A percentile compares a stretch with the other conserved stretches of the same genome.
phyloP scores from a whole-genome alignment of 2,329 filamentous ascomycete genomes.

The Ophiosphaerella narmari region DNA sequence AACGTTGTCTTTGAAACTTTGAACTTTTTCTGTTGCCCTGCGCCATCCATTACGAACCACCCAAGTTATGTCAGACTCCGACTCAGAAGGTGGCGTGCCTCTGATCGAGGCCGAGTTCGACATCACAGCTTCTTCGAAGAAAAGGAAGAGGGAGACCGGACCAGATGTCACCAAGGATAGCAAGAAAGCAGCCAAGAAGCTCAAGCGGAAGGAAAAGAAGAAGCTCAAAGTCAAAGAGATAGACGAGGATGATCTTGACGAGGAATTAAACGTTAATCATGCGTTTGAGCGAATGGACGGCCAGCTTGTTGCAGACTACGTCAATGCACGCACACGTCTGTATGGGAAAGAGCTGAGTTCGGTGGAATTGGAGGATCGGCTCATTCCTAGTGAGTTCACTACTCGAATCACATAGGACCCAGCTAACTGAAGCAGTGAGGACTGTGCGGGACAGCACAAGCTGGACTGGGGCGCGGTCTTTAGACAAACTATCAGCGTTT shows the following conservation, averaged over 20 bases:
- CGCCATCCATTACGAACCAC: conserved; percentile 15
- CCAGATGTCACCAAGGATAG: conserved; percentile 35
- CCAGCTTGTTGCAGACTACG: conserved; percentile 80
- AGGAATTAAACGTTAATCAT: conserved; percentile 68
- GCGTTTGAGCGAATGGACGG: conserved; percentile 83
- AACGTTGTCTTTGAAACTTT: conserved; percentile 17
- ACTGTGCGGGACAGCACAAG: conserved; percentile 79
- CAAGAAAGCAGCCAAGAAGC: conserved; percentile 44
- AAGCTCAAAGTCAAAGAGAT: conserved; percentile 63
- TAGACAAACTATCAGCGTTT: conserved; percentile 78
- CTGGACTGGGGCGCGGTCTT: conserved; percentile 68
- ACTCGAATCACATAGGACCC: not conserved
- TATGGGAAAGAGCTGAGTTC: conserved; percentile 81
- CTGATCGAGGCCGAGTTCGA: conserved; percentile 51
- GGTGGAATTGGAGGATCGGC: conserved; percentile 82
- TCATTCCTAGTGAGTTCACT: conserved; percentile 68
- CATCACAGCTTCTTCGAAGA: conserved; percentile 36
- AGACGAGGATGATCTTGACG: conserved; percentile 62
- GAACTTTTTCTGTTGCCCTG: conserved; percentile 28
- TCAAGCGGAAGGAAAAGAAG: conserved; percentile 60
- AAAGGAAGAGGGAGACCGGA: conserved; percentile 49
- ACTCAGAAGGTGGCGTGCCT: conserved; percentile 50
- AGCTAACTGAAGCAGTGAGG: conserved; percentile 58
- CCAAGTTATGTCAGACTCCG: conserved; percentile 51
- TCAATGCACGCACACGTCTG: conserved; percentile 76